These are phyloP conservation scores for Plasmodium gallinaceum DNA, from an alignment of 169 alveolate genomes.

Conservation along the genomic window DNA sequence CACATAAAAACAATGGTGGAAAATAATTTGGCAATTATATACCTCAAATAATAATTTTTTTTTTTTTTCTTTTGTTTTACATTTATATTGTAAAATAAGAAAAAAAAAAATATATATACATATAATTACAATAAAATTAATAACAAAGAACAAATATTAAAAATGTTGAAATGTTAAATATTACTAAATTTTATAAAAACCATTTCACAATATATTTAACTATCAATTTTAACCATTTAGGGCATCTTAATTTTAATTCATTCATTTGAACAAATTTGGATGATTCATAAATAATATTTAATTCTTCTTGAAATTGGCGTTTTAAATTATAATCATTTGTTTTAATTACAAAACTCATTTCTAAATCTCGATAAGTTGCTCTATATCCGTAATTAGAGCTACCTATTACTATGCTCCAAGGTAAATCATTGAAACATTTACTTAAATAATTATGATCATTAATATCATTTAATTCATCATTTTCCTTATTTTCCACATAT, in stretches of 20 bases:
- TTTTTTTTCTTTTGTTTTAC: background rate
- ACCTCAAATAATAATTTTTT: too few species aligned
- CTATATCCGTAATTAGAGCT: slow-evolving; percentile 86
- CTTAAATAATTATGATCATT: slow-evolving; percentile 37
- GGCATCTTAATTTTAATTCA: slow-evolving; percentile 70
- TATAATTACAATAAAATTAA: background rate
- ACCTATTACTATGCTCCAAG: slow-evolving; percentile 85
- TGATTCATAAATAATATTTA: slow-evolving; percentile 77
- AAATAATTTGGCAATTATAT: too few species aligned
- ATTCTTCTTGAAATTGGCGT: slow-evolving; percentile 79
- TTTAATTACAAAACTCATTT: slow-evolving; percentile 81
- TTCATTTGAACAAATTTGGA: slow-evolving; percentile 76
- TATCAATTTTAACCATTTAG: slow-evolving; percentile 22
- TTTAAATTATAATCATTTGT: slow-evolving; percentile 80
- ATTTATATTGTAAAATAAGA: background rate
- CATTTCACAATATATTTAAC: slow-evolving; percentile 51
- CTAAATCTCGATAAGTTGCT: slow-evolving; percentile 84
- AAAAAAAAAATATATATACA: background rate
- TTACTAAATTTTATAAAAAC: slow-evolving; percentile 26
- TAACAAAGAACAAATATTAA: background rate
- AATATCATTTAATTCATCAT: slow-evolving; percentile 74
- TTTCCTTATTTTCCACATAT: slow-evolving; percentile 46
- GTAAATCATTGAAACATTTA: slow-evolving; percentile 39
- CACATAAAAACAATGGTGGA: too few species aligned
- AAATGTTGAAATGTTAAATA: background rate